Base-by-base conservation (phyloP, 108 stramenopile genomes). In the Halocafeteria seosinensis region DNA sequence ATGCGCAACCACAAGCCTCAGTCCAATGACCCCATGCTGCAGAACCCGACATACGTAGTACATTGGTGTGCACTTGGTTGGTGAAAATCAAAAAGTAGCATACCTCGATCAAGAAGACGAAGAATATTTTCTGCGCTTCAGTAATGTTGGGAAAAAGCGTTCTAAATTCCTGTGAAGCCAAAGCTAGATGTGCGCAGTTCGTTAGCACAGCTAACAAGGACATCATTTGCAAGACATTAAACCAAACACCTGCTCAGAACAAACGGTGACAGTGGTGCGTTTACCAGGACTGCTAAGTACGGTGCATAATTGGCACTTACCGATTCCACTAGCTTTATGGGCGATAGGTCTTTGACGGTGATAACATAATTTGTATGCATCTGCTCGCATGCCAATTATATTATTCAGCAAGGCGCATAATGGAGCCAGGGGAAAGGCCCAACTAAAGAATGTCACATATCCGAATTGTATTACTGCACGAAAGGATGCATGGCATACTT, bases 301-400 rank as follows among this genome's bases (percentile, higher is more conserved):
- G n/a, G n/a, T n/a, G n/a, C n/a, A n/a, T n/a, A n/a, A n/a, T n/a
- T n/a, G n/a, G n/a, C n/a, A n/a, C n/a, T n/a, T n/a, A n/a, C 92
- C 95, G 37, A 98, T 94, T 66, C 73, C 77, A 32, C 73, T 47
- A 6, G 93, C 92, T 69, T 87, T 87, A 47, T 86, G 73, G 0
- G 89, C 76, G 23, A 89, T 70, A 0, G 94, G 90, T 33, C 94
- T 77, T 21, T 87, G 81, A 52, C 88, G 74, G 38, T 77, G 87
- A 55, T 86, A 72, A 67, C 90, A 91, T 50, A 98, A 79, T 72
- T 98, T 98, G 84, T 87, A 95, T 0, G 88, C 90, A 73, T 95
- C 90, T 24, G 92, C 71, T 36, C 92, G 77, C 78, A 94, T 91
- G 58, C 85, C 85, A 34, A 92, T 23, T 47, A 92, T 80, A 68